Evolutionary conservation across 768 basidiomycete genomes (phyloP).

Genomic region (Fomitopsis serialis): DNA sequence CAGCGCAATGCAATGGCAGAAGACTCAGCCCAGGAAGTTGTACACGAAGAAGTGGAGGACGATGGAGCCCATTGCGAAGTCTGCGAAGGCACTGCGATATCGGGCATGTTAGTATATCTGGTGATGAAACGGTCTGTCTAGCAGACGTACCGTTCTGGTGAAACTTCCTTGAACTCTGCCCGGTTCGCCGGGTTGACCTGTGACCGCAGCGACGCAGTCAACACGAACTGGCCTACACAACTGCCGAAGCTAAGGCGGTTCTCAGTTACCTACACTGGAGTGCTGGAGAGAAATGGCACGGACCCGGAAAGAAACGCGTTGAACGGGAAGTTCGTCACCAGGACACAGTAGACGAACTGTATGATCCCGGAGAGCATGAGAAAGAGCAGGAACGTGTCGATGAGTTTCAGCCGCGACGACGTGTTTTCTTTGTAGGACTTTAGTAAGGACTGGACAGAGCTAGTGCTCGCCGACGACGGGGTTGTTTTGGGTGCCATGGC

Average conservation of each 20-base stretch:
- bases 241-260: conserved; percentile 69
- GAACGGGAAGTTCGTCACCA: conserved; percentile 92
- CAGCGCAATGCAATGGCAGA: neutral
- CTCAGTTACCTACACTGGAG: neutral
- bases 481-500: conserved; percentile 35
- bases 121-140: too few relatives aligned
- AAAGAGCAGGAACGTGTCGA: conserved; percentile 91
- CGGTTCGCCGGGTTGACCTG: conserved; percentile 89
- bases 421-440: conserved; percentile 76
- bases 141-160: conserved; percentile 81
- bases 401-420: conserved; percentile 82
- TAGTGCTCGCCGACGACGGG: conserved; percentile 13
- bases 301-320: conserved; percentile 97
- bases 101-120: too few relatives aligned
- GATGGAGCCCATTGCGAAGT: conserved; percentile 92
- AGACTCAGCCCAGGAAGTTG: conserved; percentile 85
- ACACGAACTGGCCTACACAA: conserved; percentile 94
- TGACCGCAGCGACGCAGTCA: conserved; percentile 85
- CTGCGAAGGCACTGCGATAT: conserved; percentile 82
- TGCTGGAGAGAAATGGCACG: conserved; percentile 22
- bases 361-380: conserved; percentile 84
- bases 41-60: conserved; percentile 97
- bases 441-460: conserved; percentile 55
- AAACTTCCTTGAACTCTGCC: conserved; percentile 81
- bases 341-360: conserved; percentile 89